Evolutionary conservation across 2,329 filamentous ascomycete species (phyloP).

Genomic region (Ramularia endophylla): DNA sequence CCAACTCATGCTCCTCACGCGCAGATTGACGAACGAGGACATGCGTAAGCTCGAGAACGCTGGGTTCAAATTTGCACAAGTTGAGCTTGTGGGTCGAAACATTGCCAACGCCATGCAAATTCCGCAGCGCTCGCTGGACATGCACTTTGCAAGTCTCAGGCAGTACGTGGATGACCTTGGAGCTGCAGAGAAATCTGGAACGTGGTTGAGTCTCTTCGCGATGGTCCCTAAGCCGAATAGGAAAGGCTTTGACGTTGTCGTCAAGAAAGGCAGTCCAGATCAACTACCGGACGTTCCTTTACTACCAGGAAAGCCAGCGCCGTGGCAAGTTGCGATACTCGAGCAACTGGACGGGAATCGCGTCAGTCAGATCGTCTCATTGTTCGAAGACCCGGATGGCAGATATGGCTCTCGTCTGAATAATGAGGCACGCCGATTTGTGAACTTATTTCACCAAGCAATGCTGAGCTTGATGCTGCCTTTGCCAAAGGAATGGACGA

Average conservation of each 20-base stretch:
- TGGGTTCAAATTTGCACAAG: conserved; percentile 72
- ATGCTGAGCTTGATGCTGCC: conserved; percentile 27
- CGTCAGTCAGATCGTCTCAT: conserved; percentile 15
- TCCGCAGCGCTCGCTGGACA: conserved; percentile 54
- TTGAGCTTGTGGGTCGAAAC: conserved; percentile 60
- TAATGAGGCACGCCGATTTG: conserved; percentile 30
- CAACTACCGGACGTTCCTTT: conserved; percentile 42
- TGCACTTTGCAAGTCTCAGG: conserved; percentile 59
- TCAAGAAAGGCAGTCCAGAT: conserved; percentile 35
- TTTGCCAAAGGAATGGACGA: conserved; percentile 37
- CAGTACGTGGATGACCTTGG: conserved; percentile 45
- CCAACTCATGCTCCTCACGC: conserved; percentile 74
- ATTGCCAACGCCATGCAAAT: conserved; percentile 73
- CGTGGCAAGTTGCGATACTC: conserved; percentile 30
- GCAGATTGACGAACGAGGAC: conserved; percentile 55
- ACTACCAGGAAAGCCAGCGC: conserved; percentile 24
- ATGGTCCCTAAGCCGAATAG: conserved; percentile 29
- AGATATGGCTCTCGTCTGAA: conserved; percentile 12
- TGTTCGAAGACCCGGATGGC: conserved; percentile 17
- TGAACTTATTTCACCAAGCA: conserved; percentile 29
- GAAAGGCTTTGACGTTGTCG: conserved; percentile 40
- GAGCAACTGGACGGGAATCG: conserved; percentile 29
- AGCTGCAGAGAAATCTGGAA: conserved; percentile 34
- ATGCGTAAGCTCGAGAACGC: conserved; percentile 59
- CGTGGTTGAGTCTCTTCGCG: conserved; percentile 34